Evolutionary conservation across 257 asterid genomes (phyloP), one percentile per base, ranked within the genome.

Genomic region (Echium plantagineum): DNA sequence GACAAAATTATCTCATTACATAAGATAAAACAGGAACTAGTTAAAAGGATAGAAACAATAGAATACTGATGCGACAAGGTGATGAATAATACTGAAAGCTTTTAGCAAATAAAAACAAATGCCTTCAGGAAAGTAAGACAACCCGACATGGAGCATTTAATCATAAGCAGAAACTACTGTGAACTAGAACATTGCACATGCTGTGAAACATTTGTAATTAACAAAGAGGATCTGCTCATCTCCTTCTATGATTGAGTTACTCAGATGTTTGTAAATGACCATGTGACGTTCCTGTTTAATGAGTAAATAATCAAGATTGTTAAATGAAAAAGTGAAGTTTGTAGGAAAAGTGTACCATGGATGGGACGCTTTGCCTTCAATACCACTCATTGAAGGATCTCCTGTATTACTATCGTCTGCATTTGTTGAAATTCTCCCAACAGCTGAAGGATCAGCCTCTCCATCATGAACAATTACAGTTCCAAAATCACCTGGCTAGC

Each of bases 401-500:
- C 74, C 78, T 57, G 31, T 60, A 63, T 66, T 78, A 48, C 70
- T 74, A 64, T 72, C 84, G 42, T 67, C 73, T 57, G 72, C 64
- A 68, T 76, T 72, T 59, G 75, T 53, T 55, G 74, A 61, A 32
- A 70, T 63, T 54, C 74, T 63, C 59, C 46, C 73, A 35, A 68
- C 61, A 73, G 75, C 79, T 53, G 85, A 63, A 68, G 62, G 76
- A 53, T 66, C 75, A 35, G 35, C 69, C 55, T 82, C 93, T 63
- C 75, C 80, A 63, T 83, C 89, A 72, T 75, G 90, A 71, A 86
- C 72, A 72, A 88, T 66, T 56, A 91, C 74, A 10, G 98, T 91
- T 69, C 97, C 94, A 77, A 81, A 86, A 70, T 85, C 96, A 84
- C 86, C 98, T 91, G 79, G 63, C 56, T 63, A 67, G 61, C 70